Percentiles rank a stretch among this genome's conserved stretches.
These are phyloP conservation scores for Penicillium roqueforti DNA, from an alignment of 495 filamentous ascomycete genomes.

Conservation along the genomic window DNA sequence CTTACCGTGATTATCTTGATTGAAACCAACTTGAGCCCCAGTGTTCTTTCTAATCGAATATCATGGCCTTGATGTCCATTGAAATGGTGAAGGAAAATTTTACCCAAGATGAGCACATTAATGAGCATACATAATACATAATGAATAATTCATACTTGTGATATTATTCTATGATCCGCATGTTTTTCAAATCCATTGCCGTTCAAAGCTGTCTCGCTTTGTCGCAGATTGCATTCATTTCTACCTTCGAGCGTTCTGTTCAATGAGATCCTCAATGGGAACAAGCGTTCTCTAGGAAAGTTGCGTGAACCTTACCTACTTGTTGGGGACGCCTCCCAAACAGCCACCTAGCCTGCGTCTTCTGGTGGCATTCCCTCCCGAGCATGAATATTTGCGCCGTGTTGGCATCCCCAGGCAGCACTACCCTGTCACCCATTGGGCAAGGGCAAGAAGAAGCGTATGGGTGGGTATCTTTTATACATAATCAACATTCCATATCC, in stretches of 20 bases:
- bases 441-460: too few species aligned
- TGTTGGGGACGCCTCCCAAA: too few species aligned
- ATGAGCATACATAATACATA: neutral
- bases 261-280: neutral
- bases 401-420: too few species aligned
- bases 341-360: too few species aligned
- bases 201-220: neutral
- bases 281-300: too few species aligned
- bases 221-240: neutral
- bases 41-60: constrained; percentile 9
- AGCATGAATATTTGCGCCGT: too few species aligned
- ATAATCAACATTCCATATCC: too few species aligned
- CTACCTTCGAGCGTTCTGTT: neutral
- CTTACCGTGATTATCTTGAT: constrained; percentile 31
- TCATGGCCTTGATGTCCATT: neutral
- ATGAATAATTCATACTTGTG: neutral
- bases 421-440: too few species aligned
- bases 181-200: neutral
- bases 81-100: neutral
- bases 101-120: neutral
- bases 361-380: too few species aligned
- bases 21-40: constrained; percentile 15
- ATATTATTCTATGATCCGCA: neutral
- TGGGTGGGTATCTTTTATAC: too few species aligned
- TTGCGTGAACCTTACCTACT: too few species aligned